Conservation (phyloP, 331 rosid species). For the Arachis monticola region DNA sequence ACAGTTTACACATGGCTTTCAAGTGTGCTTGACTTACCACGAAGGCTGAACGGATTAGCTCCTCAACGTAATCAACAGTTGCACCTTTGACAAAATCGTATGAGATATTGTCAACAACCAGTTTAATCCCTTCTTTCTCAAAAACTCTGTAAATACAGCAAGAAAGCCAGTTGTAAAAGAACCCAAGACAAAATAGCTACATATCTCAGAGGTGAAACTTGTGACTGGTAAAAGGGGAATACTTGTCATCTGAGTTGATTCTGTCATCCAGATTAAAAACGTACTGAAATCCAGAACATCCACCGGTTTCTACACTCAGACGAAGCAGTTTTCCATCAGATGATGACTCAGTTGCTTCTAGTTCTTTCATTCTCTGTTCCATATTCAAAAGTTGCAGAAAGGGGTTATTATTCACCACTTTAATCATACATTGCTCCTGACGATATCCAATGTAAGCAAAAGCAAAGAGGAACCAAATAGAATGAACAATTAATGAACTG, state of each 20-base stretch:
- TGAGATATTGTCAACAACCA: constrained; percentile 74
- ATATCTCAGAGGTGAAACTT: background rate
- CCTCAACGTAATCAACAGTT: constrained; percentile 94
- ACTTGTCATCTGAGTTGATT: constrained; percentile 81
- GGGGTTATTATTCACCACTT: constrained; percentile 6
- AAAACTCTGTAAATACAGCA: constrained; percentile 61
- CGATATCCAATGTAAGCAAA: background rate
- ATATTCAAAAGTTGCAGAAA: constrained; percentile 20
- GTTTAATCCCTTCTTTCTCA: constrained; percentile 61
- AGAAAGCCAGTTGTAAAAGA: constrained; percentile 21
- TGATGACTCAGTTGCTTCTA: constrained; percentile 61
- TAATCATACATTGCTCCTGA: constrained; percentile 8
- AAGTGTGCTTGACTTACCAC: constrained; percentile 55
- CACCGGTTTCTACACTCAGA: constrained; percentile 90
- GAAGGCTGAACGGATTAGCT: constrained; percentile 89
- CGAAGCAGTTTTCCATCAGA: constrained; percentile 70
- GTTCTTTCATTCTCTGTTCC: constrained; percentile 78
- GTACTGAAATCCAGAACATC: constrained; percentile 96
- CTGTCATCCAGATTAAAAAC: constrained; percentile 76
- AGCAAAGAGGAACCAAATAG: constrained; percentile 18
- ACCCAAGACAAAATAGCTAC: constrained; percentile 4
- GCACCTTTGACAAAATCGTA: constrained; percentile 95
- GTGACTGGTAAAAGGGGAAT: background rate
- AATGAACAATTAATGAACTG: background rate
- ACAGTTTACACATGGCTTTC: constrained; percentile 5